These are phyloP conservation scores for Dipodascopsis tothii DNA, from an alignment of 805 yeast species.

Conservation along the genomic window DNA sequence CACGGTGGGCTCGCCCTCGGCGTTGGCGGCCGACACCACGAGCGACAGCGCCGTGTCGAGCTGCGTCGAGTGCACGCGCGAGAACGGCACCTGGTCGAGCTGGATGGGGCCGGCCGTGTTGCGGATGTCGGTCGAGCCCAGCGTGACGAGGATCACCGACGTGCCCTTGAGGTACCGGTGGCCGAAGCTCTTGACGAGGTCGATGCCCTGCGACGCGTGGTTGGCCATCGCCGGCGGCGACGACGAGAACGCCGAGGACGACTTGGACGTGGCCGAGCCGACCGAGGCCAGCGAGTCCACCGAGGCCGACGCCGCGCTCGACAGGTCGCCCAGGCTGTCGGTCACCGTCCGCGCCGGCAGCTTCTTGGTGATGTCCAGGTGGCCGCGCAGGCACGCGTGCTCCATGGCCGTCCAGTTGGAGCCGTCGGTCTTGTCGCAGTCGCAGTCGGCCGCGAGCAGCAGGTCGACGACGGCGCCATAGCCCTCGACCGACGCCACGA, in stretches of 20 bases:
- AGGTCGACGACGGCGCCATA: slow-evolving; percentile 47
- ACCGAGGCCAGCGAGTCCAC: slow-evolving; percentile 18
- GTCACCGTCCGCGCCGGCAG: slow-evolving; percentile 31
- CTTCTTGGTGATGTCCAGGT: slow-evolving; percentile 57
- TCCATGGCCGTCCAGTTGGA: slow-evolving; percentile 98
- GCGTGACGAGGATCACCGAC: slow-evolving; percentile 66
- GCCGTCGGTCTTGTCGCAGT: slow-evolving; percentile 54
- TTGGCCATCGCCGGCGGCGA: slow-evolving; percentile 23
- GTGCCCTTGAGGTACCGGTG: slow-evolving; percentile 65
- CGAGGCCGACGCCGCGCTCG: slow-evolving; percentile 19
- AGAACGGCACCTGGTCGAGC: slow-evolving; percentile 64
- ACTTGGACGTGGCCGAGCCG: slow-evolving; percentile 4
- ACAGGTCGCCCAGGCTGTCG: slow-evolving; percentile 5
- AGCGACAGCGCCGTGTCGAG: slow-evolving; percentile 81
- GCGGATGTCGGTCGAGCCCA: slow-evolving; percentile 79
- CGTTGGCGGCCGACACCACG: slow-evolving; percentile 44
- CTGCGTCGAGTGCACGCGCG: slow-evolving; percentile 72
- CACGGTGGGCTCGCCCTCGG: slow-evolving; percentile 47
- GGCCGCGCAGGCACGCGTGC: slow-evolving; percentile 88
- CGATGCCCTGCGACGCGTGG: slow-evolving; percentile 20
- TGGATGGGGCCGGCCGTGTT: slow-evolving; percentile 52
- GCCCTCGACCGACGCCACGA: slow-evolving; percentile 86
- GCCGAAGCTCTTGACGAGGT: slow-evolving; percentile 76
- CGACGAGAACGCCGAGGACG: slow-evolving; percentile 9
- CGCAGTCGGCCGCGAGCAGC: slow-evolving; percentile 49